Percentiles rank a stretch among this genome's conserved stretches.
Evolutionary conservation across 2,329 filamentous ascomycete species (phyloP).

Genomic region (Aspergillus sp.): DNA sequence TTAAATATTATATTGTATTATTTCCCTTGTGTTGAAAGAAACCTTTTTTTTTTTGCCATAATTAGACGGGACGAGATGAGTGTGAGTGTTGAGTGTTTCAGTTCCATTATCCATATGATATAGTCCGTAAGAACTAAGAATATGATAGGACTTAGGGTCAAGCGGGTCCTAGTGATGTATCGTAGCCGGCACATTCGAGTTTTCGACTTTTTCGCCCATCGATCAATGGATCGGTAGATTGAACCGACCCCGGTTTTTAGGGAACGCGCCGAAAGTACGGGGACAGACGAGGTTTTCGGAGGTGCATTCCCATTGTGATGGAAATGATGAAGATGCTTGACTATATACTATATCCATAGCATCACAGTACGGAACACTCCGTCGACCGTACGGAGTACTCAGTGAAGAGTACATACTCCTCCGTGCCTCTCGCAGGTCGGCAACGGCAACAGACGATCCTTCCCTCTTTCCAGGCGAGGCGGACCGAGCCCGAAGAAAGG

Average conservation of each 20-base stretch:
- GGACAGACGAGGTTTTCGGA: neutral
- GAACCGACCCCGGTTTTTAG: neutral
- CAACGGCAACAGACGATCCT: no score
- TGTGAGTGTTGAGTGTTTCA: constrained; percentile 34
- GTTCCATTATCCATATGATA: constrained; percentile 33
- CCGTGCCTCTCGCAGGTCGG: no score
- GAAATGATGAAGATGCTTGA: no score
- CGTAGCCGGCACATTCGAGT: constrained; percentile 22
- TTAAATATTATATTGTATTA: constrained; percentile 23
- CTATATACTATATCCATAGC: no score
- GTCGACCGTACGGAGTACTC: no score
- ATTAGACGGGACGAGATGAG: constrained; percentile 27
- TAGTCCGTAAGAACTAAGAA: constrained; percentile 11
- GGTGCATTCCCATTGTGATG: no score
- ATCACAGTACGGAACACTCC: no score
- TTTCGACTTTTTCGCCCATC: no score
- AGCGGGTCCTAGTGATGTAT: constrained; percentile 32
- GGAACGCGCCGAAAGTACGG: neutral
- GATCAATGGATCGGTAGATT: neutral
- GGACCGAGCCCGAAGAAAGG: neutral
- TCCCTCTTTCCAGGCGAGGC: no score
- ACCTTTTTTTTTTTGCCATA: constrained; percentile 11
- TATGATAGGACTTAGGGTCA: constrained; percentile 42
- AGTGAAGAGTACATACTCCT: no score
- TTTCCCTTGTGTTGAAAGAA: constrained; percentile 13